A percentile compares a stretch with the other conserved stretches of the same genome.
Conservation (phyloP, 257 asterid genomes). For the Pogostemon cablin region DNA sequence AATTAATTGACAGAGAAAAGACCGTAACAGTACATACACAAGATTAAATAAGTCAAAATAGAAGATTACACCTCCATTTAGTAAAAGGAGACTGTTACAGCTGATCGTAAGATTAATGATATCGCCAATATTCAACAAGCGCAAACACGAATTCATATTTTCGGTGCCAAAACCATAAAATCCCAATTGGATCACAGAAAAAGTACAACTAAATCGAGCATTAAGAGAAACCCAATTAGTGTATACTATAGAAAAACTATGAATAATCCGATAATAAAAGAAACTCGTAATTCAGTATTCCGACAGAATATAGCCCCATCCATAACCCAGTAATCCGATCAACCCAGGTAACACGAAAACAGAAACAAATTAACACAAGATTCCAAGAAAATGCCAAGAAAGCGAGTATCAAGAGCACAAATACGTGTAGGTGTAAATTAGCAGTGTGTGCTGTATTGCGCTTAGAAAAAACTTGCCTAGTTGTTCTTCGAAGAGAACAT, state of each 20-base stretch:
- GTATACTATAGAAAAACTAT: neutral
- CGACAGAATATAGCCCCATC: conserved; percentile 28
- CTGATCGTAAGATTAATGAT: conserved; percentile 26
- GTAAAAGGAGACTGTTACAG: conserved; percentile 9
- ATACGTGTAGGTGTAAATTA: conserved; percentile 11
- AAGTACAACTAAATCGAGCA: conserved; percentile 24
- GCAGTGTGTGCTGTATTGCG: conserved; percentile 9
- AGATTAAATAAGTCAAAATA: neutral
- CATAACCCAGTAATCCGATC: conserved; percentile 37
- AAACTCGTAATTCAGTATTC: conserved; percentile 23
- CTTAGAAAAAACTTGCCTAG: conserved; percentile 37
- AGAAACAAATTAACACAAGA: conserved; percentile 18
- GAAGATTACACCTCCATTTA: conserved; percentile 28
- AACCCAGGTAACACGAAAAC: conserved; percentile 15
- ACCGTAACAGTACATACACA: neutral
- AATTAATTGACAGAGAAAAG: conserved; percentile 20
- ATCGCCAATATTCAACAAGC: conserved; percentile 11
- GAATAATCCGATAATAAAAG: conserved; percentile 7
- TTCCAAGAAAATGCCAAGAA: conserved; percentile 22
- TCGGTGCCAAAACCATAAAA: neutral
- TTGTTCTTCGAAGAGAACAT: neutral
- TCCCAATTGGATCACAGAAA: conserved; percentile 27
- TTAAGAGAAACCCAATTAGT: conserved; percentile 13
- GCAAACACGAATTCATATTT: neutral
- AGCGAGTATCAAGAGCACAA: conserved; percentile 26